phyloP scores from a whole-genome alignment of 2,329 filamentous ascomycete genomes.

The Apiospora marii region DNA sequence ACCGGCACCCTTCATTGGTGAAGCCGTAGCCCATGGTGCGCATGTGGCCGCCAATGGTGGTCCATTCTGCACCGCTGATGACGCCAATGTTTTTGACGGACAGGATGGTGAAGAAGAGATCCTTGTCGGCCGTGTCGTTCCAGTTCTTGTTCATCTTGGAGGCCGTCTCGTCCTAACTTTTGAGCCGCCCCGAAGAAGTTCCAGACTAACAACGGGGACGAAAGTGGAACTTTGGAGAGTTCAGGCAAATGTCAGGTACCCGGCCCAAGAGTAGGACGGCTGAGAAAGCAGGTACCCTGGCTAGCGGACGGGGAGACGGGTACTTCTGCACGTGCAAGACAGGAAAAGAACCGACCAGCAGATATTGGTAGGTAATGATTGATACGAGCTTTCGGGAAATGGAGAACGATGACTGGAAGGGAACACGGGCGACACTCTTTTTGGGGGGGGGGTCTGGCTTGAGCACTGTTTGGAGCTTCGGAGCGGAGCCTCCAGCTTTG shows the following conservation, averaged over 20 bases:
- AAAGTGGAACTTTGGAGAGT: constrained; percentile 30
- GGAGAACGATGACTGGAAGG: constrained; percentile 11
- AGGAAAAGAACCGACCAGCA: constrained; percentile 31
- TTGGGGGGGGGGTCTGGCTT: not conserved
- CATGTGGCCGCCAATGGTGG: constrained; percentile 68
- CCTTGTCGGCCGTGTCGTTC: constrained; percentile 68
- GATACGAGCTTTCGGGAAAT: constrained; percentile 35
- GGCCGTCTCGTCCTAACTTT: constrained; percentile 23
- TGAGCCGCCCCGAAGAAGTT: constrained; percentile 11
- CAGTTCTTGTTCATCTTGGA: constrained; percentile 65
- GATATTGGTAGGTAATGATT: constrained; percentile 37
- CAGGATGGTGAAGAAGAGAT: constrained; percentile 69
- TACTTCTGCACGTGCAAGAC: constrained; percentile 37
- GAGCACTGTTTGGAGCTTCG: constrained; percentile 1
- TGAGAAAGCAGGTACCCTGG: not conserved
- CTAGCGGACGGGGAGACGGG: constrained; percentile 22
- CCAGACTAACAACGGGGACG: constrained; percentile 21
- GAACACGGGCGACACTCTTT: not conserved
- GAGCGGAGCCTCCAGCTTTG: constrained; percentile 2
- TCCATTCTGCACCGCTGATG: constrained; percentile 70
- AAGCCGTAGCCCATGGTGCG: constrained; percentile 66
- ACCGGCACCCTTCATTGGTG: constrained; percentile 71
- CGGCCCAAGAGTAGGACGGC: not conserved
- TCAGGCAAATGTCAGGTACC: constrained; percentile 19
- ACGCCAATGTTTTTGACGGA: constrained; percentile 69